Evolutionary conservation across 345 rosid genomes (phyloP), one percentile per base, ranked within the genome.

Genomic region (Stellera chamaejasme): DNA sequence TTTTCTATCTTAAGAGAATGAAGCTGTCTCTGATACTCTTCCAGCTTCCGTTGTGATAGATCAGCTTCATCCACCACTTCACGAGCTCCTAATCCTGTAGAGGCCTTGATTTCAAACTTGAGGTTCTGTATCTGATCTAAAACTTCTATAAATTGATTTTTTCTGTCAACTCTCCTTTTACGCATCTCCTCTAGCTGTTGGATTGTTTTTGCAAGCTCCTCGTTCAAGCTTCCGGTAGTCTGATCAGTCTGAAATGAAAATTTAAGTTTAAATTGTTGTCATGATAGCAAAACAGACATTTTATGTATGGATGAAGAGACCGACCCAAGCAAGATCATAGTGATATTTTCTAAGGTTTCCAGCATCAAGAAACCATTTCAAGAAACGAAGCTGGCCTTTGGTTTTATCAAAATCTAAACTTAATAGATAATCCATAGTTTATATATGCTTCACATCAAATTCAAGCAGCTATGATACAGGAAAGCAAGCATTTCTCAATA

Each of bases 171-270:
- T 74, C 77, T 81, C 75, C 85, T 76, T 70, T 81, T 84, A 47
- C 66, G 76, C 93, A 90, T 82, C 76, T 87, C 97, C 73, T 87
- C 93, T 52, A 90, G 63, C 51, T 81, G 88, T 36, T 90, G 93
- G 60, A 90, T 72, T 64, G 78, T 81, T 61, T 7, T 79, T 43
- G 43, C 62, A 50, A 87, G 87, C 70, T 90, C 97, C 64, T 79
- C 85, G 61, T 84, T 87, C 77, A 90, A 76, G 72, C 88, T 87
- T 66, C 74, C 88, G 51, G 57, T 66, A 68, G 50, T 80, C 74
- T 78, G 88, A 59, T 90, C 93, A 56, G 79, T 60, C 97, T 90
- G 70, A 62, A 61, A 66, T 5, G 48, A 11, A 36, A 53, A 25
- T 48, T 47, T 49, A 48, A 52, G 36, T 5, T 32, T 48, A 27